A percentile compares a stretch with the other conserved stretches of the same genome.
Conservation (phyloP, 1,139 yeast genomes). For the Candida sojae region DNA sequence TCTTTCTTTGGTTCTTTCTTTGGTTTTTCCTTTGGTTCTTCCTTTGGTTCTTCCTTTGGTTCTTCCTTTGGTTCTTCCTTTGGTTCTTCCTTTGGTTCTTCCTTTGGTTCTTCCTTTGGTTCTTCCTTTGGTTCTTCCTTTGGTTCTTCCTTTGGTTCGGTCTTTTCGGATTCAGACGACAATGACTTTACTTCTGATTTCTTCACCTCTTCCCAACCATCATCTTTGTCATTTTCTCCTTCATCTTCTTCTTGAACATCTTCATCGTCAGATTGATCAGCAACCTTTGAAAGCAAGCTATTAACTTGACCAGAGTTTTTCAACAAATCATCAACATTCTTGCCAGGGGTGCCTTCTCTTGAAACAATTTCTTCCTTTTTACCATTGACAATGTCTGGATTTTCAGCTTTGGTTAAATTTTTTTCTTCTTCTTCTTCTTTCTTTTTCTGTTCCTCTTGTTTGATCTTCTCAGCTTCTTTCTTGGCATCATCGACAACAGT, state of each 20-base stretch:
- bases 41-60: constrained; percentile 14
- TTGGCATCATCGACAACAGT: constrained; percentile 28
- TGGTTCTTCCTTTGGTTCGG: constrained; percentile 16
- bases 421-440: constrained; percentile 19
- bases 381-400: constrained; percentile 10
- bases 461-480: constrained; percentile 23
- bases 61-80: constrained; percentile 16
- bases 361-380: constrained; percentile 11
- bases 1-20: constrained; percentile 12
- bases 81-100: constrained; percentile 14
- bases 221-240: constrained; percentile 33
- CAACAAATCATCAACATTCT: constrained; percentile 42
- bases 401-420: constrained; percentile 10
- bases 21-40: constrained; percentile 17
- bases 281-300: constrained; percentile 39
- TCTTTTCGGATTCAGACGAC: constrained; percentile 15
- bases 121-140: constrained; percentile 15
- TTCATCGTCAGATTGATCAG: constrained; percentile 44
- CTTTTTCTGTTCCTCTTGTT: constrained; percentile 17
- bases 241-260: constrained; percentile 22
- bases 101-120: constrained; percentile 10
- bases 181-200: constrained; percentile 25
- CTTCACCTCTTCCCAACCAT: constrained; percentile 45
- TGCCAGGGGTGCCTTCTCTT: constrained; percentile 11
- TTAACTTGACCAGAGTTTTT: constrained; percentile 41